Evolutionary conservation across 2,329 filamentous ascomycete species (phyloP).

Genomic region (Fusarium sublunatum): DNA sequence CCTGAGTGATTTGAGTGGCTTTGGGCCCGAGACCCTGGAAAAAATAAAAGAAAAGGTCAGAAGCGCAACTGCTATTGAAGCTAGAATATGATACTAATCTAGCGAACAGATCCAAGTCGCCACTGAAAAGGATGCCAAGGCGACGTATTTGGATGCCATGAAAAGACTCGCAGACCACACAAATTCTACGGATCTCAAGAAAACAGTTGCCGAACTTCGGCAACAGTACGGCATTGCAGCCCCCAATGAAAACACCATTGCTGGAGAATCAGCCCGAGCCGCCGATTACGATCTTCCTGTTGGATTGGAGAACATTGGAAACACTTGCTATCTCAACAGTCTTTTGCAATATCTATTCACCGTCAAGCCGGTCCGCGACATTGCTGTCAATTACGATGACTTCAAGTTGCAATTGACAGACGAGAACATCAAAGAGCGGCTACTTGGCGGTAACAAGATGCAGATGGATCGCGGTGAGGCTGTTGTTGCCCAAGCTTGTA

Average conservation of each 20-base stretch:
- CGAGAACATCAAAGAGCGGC: constrained; percentile 71
- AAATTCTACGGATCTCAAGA: constrained; percentile 45
- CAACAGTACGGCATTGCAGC: constrained; percentile 42
- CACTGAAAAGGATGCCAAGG: constrained; percentile 46
- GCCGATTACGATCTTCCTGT: constrained; percentile 73
- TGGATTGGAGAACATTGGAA: constrained; percentile 91
- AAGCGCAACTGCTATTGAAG: background rate
- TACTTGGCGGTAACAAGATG: constrained; percentile 75
- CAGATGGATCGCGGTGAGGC: constrained; percentile 65
- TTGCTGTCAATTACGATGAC: constrained; percentile 80
- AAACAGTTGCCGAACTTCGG: constrained; percentile 44
- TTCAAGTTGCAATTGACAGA: constrained; percentile 75
- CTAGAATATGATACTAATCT: constrained; percentile 21
- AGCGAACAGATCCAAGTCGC: constrained; percentile 44
- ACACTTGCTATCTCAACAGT: constrained; percentile 98
- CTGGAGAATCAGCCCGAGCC: constrained; percentile 10
- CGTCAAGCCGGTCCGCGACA: constrained; percentile 80
- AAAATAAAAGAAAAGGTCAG: constrained; percentile 47
- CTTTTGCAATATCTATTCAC: constrained; percentile 96
- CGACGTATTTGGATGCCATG: constrained; percentile 51
- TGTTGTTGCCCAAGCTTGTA: constrained; percentile 79
- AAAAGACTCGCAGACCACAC: constrained; percentile 51
- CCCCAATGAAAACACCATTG: constrained; percentile 8
- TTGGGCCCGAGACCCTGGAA: constrained; percentile 44
- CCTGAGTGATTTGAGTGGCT: constrained; percentile 35